phyloP scores from a whole-genome alignment of 768 basidiomycete genomes.

The Filobasidium wieringae region DNA sequence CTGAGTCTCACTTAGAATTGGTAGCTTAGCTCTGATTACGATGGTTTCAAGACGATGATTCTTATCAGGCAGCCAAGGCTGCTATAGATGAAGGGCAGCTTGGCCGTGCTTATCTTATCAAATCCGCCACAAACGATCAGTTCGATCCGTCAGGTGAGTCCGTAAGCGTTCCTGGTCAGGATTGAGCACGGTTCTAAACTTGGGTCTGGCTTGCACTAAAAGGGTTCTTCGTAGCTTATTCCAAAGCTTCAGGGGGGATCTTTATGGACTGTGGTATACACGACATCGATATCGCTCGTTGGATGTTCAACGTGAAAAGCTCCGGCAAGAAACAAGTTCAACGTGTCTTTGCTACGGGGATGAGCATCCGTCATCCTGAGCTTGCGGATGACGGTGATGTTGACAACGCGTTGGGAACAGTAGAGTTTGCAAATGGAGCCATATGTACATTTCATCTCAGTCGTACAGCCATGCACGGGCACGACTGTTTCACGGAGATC shows the following conservation, averaged over 20 bases:
- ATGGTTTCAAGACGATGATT: too few species aligned
- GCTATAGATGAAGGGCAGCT: constrained; percentile 12
- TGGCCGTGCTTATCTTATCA: constrained; percentile 17
- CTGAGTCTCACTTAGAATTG: too few species aligned
- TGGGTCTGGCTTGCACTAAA: neutral
- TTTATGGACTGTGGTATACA: constrained; percentile 20
- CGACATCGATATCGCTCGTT: constrained; percentile 21
- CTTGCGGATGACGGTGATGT: constrained; percentile 13
- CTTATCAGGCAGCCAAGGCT: constrained; percentile 11
- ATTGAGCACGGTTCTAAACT: too few species aligned
- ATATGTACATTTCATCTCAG: constrained; percentile 10
- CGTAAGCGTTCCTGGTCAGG: neutral
- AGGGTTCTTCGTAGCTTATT: constrained; percentile 20
- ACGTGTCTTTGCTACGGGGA: constrained; percentile 16
- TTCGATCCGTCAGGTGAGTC: constrained; percentile 11
- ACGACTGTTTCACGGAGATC: constrained; percentile 19
- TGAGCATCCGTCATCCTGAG: constrained; percentile 17
- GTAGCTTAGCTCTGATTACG: too few species aligned
- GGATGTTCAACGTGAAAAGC: constrained; percentile 10
- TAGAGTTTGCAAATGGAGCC: constrained; percentile 17
- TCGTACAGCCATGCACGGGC: constrained; percentile 17
- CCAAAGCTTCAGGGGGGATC: constrained; percentile 18
- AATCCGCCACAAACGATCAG: constrained; percentile 17
- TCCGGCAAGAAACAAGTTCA: constrained; percentile 14
- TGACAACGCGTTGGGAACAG: constrained; percentile 18